These are phyloP conservation scores for Aureobasidium sp. DNA, from an alignment of 2,329 filamentous ascomycete species.

Conservation along the genomic window DNA sequence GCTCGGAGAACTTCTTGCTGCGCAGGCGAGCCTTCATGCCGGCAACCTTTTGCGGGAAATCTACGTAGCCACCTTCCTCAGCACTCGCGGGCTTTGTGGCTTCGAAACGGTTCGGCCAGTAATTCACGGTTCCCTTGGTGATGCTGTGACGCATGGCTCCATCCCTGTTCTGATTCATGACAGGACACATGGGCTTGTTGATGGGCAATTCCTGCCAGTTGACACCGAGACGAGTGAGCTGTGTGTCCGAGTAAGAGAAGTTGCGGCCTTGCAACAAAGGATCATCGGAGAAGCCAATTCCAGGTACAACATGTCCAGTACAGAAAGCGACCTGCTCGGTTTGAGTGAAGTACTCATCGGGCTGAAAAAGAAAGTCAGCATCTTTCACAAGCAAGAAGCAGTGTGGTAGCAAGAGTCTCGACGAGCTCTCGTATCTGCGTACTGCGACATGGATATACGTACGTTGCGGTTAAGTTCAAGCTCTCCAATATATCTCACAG, in stretches of 20 bases:
- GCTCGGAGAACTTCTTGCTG: conserved; percentile 70
- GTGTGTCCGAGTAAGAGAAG: conserved; percentile 60
- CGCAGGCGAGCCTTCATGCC: conserved; percentile 65
- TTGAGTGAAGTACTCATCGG: conserved; percentile 72
- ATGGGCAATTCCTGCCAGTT: conserved; percentile 75
- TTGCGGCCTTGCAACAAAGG: conserved; percentile 69
- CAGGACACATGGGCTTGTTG: conserved; percentile 66
- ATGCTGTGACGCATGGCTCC: conserved; percentile 68
- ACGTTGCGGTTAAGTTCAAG: conserved; percentile 72
- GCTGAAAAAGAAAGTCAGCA: not conserved
- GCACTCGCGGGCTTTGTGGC: conserved; percentile 55
- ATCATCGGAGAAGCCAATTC: conserved; percentile 70
- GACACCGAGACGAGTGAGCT: conserved; percentile 61
- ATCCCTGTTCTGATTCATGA: conserved; percentile 71
- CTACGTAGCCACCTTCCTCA: conserved; percentile 61
- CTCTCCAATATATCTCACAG: conserved; percentile 70
- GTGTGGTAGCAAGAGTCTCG: not conserved
- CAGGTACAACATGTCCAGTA: conserved; percentile 70
- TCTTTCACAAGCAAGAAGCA: not conserved
- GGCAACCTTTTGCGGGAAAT: conserved; percentile 57
- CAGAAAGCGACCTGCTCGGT: conserved; percentile 81
- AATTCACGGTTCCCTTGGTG: conserved; percentile 65
- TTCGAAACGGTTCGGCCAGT: conserved; percentile 69
- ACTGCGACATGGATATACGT: not conserved
- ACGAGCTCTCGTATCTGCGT: not conserved